Conservation (phyloP, 805 yeast species). For the Lipomyces yamadae region DNA sequence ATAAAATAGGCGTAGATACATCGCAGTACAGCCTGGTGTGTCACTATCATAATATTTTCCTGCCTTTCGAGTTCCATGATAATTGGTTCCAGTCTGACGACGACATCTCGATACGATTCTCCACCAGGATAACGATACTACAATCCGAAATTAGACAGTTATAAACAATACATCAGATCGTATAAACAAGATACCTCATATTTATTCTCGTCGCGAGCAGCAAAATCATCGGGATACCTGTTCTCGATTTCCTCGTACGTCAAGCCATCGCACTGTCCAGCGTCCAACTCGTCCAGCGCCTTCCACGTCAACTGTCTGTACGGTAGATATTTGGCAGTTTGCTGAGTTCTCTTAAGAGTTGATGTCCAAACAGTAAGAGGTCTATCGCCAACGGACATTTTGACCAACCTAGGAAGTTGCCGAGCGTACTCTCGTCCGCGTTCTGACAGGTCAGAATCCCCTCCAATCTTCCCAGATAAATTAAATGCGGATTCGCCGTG, state of each 20-base stretch:
- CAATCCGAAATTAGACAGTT: background rate
- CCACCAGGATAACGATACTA: slow-evolving; percentile 92
- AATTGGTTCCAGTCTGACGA: slow-evolving; percentile 91
- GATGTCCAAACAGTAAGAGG: slow-evolving; percentile 94
- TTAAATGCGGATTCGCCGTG: slow-evolving; percentile 96
- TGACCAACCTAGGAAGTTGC: slow-evolving; percentile 77
- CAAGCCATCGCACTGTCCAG: slow-evolving; percentile 96
- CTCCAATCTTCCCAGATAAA: slow-evolving; percentile 93
- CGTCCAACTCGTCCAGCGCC: slow-evolving; percentile 95
- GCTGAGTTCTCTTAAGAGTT: slow-evolving; percentile 86
- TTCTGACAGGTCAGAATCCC: slow-evolving; percentile 83
- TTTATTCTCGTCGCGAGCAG: slow-evolving; percentile 93
- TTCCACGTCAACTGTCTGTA: slow-evolving; percentile 91
- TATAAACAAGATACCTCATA: slow-evolving; percentile 56
- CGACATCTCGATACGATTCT: slow-evolving; percentile 94
- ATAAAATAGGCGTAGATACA: slow-evolving; percentile 97
- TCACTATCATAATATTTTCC: slow-evolving; percentile 91
- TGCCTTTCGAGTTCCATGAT: slow-evolving; percentile 98
- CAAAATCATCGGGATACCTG: slow-evolving; percentile 89
- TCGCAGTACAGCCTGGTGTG: slow-evolving; percentile 96
- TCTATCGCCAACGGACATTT: slow-evolving; percentile 58
- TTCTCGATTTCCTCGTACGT: slow-evolving; percentile 91
- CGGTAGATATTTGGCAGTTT: slow-evolving; percentile 82
- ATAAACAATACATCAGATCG: slow-evolving; percentile 9
- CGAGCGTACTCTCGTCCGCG: slow-evolving; percentile 84